Evolutionary conservation across 345 rosid species (phyloP).

Genomic region (Eucalyptus marginata): DNA sequence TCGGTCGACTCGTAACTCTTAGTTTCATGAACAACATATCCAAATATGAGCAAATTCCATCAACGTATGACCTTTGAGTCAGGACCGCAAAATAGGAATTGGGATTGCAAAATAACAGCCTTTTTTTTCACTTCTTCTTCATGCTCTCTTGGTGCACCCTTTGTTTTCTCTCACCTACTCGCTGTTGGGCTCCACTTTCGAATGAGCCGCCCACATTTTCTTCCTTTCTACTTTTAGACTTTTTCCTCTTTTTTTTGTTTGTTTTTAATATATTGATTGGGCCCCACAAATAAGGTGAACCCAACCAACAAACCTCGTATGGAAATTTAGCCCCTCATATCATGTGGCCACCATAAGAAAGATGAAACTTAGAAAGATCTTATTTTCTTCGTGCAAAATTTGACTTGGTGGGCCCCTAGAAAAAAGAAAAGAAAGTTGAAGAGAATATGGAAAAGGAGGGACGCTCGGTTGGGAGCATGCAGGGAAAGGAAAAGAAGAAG

Average conservation of each 20-base stretch:
- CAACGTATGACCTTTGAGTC: rapidly evolving
- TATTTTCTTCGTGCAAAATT: too few relatives aligned
- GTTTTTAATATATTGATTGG: not conserved
- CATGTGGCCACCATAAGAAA: too few relatives aligned
- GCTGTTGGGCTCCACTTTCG: not conserved
- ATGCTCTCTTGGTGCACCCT: not conserved
- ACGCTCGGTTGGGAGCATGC: too few relatives aligned
- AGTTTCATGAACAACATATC: not conserved
- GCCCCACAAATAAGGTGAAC: not conserved
- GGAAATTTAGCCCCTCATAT: not conserved
- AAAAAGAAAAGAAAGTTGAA: too few relatives aligned
- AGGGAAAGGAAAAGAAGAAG: too few relatives aligned
- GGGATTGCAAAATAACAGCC: not conserved
- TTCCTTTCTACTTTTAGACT: not conserved
- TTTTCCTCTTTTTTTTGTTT: not conserved
- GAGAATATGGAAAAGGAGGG: too few relatives aligned
- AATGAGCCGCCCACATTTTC: not conserved
- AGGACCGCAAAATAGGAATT: not conserved
- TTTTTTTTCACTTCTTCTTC: not conserved
- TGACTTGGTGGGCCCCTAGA: too few relatives aligned
- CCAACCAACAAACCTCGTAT: not conserved
- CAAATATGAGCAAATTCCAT: not conserved
- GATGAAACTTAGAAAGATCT: too few relatives aligned
- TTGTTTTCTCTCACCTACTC: not conserved
- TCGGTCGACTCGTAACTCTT: rapidly evolving